phyloP scores from a whole-genome alignment of 371 early-diverging fungal species.

The Rhizopus stolonifer region DNA sequence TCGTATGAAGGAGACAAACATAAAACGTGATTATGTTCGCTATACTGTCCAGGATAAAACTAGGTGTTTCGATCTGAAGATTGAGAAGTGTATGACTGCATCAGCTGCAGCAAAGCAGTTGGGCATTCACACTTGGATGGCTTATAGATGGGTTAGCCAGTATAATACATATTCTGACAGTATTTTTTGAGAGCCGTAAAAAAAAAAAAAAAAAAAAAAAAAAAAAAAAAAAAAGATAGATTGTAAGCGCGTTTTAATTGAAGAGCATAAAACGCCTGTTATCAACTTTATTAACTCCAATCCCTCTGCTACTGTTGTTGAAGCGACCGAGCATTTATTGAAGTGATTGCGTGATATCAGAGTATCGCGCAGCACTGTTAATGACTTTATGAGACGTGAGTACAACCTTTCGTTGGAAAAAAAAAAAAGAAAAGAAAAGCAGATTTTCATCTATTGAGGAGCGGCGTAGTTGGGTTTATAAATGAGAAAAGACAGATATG shows the following conservation, averaged over 20 bases:
- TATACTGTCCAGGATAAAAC: slow-evolving; percentile 10
- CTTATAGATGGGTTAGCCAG: slow-evolving; percentile 18
- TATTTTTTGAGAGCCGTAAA: slow-evolving; percentile 17
- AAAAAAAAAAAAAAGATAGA: background rate
- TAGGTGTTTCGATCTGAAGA: slow-evolving; percentile 14
- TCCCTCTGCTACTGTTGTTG: slow-evolving; percentile 11
- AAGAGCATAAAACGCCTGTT: slow-evolving; percentile 12
- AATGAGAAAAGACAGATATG: slow-evolving; percentile 17
- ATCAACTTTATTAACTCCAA: slow-evolving; percentile 6
- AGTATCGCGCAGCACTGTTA: slow-evolving; percentile 12
- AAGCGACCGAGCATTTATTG: slow-evolving; percentile 16
- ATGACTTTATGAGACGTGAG: slow-evolving; percentile 14
- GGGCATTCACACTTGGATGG: slow-evolving; percentile 33
- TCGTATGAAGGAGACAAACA: slow-evolving; percentile 12
- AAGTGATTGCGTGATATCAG: slow-evolving; percentile 10
- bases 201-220: too few relatives aligned
- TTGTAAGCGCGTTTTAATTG: slow-evolving; percentile 8
- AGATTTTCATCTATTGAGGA: slow-evolving; percentile 13
- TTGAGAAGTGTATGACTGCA: slow-evolving; percentile 22
- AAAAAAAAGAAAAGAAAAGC: too few relatives aligned
- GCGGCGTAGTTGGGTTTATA: slow-evolving; percentile 6
- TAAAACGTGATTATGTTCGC: slow-evolving; percentile 13
- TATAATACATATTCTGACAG: slow-evolving; percentile 16
- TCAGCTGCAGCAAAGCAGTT: slow-evolving; percentile 25
- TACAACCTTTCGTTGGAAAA: slow-evolving; percentile 13